Base-by-base conservation (phyloP, 441 rosid species). In the Eutrema salsugineum region DNA sequence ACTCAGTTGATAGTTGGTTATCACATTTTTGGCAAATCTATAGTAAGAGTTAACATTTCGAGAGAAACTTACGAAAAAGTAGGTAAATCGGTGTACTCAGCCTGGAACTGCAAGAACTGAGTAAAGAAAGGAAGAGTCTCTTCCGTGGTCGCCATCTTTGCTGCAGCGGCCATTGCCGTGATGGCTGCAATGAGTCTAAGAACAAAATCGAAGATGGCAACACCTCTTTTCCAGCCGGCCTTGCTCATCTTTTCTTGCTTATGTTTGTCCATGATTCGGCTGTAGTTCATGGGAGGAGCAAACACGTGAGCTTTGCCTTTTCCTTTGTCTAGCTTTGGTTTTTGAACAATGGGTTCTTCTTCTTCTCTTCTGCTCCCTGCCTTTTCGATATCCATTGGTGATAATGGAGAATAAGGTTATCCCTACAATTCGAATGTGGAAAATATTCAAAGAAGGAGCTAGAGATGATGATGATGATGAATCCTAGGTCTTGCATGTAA, bases 61-160 rank as follows among this genome's bases (percentile, higher is more conserved):
- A 47, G 27, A 56, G 36, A 0, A 48, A 56, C 85, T 39, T 83
- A 89, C 97, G 56, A 20, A 53, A 91, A 81, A 33, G 85, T 78
- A 6, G 84, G 83, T 15, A 93, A 48, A 73, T 93, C 97, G 17
- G 82, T 78, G 63, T 81, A 93, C 62, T 88, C 53, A 57, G 94
- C 98, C 49, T 86, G 80, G 81, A 93, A 93, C 86, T 88, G 91
- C 62, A 93, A 81, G 83, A 91, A 91, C 78, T 88, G 98, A 54
- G 97, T 91, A 87, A 91, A 89, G 80, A 91, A 91, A 32, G 98
- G 98, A 60, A 93, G 94, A 66, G 80, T 81, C 74, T 89, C 69
- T 0, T 81, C 85, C 0, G 87, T 76, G 8, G 84, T 87, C 4
- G 82, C 98, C 94, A 89, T 89, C 24, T 82, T 51, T 14, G 85